phyloP scores from a whole-genome alignment of 2,329 filamentous ascomycete species.

The Pseudonectria foliicola region DNA sequence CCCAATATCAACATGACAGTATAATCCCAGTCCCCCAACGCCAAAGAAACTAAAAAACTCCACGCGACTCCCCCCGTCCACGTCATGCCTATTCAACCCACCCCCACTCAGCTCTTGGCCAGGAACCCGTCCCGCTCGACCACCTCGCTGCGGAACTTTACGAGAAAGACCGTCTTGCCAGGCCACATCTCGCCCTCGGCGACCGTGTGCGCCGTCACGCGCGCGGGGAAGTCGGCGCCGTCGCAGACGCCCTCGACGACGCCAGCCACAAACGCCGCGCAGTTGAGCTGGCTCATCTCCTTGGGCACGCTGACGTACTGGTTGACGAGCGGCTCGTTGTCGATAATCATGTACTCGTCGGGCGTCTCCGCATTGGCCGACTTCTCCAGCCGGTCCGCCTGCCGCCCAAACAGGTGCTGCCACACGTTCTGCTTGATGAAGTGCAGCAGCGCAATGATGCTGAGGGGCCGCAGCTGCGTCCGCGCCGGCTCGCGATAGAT shows the following conservation, averaged over 20 bases:
- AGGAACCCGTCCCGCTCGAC: slow-evolving; percentile 84
- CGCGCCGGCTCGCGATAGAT: slow-evolving; percentile 72
- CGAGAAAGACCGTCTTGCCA: slow-evolving; percentile 87
- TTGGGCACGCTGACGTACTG: slow-evolving; percentile 86
- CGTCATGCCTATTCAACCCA: not conserved
- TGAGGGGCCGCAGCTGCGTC: slow-evolving; percentile 69
- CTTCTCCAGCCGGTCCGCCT: slow-evolving; percentile 90
- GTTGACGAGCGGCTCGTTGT: slow-evolving; percentile 96
- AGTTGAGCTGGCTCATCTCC: slow-evolving; percentile 95
- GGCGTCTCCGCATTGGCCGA: slow-evolving; percentile 72
- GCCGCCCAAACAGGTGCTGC: slow-evolving; percentile 83
- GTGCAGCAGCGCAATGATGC: slow-evolving; percentile 85
- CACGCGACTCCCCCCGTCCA: not conserved
- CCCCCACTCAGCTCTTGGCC: slow-evolving; percentile 44
- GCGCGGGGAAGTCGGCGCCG: slow-evolving; percentile 80
- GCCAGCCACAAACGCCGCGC: slow-evolving; percentile 89
- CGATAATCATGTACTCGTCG: slow-evolving; percentile 98
- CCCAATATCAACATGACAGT: too few relatives aligned
- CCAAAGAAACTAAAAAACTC: slow-evolving; percentile 12
- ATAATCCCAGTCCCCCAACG: slow-evolving; percentile 4
- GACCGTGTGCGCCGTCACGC: slow-evolving; percentile 82
- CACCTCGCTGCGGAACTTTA: slow-evolving; percentile 88
- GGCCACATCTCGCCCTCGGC: slow-evolving; percentile 81
- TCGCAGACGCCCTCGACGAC: slow-evolving; percentile 95
- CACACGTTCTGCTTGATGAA: slow-evolving; percentile 92